A percentile compares a stretch with the other conserved stretches of the same genome.
phyloP scores from a whole-genome alignment of 208 protist genomes.

The Acanthamoeba castellanii region DNA sequence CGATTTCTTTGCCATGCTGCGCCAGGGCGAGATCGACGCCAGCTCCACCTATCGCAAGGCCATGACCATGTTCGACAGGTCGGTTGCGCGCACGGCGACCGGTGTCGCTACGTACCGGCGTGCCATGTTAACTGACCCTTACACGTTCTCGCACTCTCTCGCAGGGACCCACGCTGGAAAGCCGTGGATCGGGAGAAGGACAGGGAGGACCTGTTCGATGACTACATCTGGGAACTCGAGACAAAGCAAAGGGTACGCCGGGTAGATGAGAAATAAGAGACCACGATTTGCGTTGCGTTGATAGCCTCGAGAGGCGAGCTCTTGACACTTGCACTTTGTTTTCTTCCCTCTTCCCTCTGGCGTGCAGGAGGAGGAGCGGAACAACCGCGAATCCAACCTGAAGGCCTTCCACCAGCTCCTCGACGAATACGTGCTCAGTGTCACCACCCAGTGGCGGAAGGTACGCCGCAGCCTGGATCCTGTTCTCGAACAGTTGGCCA shows the following conservation, averaged over 20 bases:
- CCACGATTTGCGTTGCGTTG: too few species aligned
- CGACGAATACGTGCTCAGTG: constrained; percentile 45
- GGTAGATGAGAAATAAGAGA: too few species aligned
- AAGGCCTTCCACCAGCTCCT: constrained; percentile 19
- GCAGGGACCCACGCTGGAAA: constrained; percentile 72
- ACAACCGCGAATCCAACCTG: constrained; percentile 21
- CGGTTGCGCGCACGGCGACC: too few species aligned
- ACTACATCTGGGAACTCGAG: constrained; percentile 71
- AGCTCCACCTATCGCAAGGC: constrained; percentile 29
- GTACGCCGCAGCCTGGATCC: not conserved
- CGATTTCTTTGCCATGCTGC: constrained; percentile 75
- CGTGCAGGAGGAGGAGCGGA: constrained; percentile 52
- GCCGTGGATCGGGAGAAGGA: constrained; percentile 78
- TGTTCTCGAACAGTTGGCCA: not conserved
- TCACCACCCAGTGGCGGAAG: constrained; percentile 81
- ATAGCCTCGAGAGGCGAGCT: too few species aligned
- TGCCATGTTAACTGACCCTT: constrained; percentile 29
- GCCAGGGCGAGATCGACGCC: constrained; percentile 63
- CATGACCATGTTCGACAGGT: constrained; percentile 47
- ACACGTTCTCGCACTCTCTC: not conserved
- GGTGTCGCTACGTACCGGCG: not conserved
- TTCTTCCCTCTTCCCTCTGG: not conserved
- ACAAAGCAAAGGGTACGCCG: not conserved
- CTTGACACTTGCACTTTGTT: not conserved
- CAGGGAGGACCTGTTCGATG: constrained; percentile 76